Base-by-base conservation (phyloP, 2,329 filamentous ascomycete genomes). In the Hypoxylon sp. region DNA sequence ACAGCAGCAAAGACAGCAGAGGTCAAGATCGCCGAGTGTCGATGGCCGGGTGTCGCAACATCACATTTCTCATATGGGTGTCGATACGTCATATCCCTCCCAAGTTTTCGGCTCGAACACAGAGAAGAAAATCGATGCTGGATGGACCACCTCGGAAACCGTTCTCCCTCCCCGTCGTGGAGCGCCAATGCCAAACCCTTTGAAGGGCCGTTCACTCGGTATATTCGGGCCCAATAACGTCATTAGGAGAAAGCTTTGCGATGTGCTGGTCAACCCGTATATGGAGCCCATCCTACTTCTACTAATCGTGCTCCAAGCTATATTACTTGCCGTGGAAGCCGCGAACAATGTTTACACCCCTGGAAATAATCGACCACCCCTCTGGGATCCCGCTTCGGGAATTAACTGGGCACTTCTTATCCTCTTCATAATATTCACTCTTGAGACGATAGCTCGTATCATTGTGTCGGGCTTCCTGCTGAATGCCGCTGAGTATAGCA, bases 401-500 rank as follows among this genome's bases (percentile, higher is more conserved):
- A 92, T 94, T 68, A 94, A 98, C 78, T 97, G 90, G 85, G 90
- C 91, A 24, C 88, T 98, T 63, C 85, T 98, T 48, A 89, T 81
- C 1, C 88, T 99, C 5, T 99, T 99, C 79, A 84, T 92, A 64
- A 87, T 99, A 54, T 99, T 98, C 78, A 97, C 94, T 0, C 76
- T 97, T 22, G 97, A 99, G 80, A 86, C 97, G 37, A 83, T 91
- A 61, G 90, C 93, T 67, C 92, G 94, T 61, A 91, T 94, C 46
- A 91, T 99, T 67, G 97, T 99, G 0, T 99, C 96, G 0, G 97
- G 96, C 0, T 92, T 99, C 74, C 85, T 99, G 33, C 84, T 97
- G 72, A 99, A 99, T 77, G 92, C 96, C 1, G 84, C 89, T 8
- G 94, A 98, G 77, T 98, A 98, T 80, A 97, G 93, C 80, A 97